These are phyloP conservation scores for Ceratocystis lukuohia DNA, from an alignment of 2,329 filamentous ascomycete genomes.

Conservation along the genomic window DNA sequence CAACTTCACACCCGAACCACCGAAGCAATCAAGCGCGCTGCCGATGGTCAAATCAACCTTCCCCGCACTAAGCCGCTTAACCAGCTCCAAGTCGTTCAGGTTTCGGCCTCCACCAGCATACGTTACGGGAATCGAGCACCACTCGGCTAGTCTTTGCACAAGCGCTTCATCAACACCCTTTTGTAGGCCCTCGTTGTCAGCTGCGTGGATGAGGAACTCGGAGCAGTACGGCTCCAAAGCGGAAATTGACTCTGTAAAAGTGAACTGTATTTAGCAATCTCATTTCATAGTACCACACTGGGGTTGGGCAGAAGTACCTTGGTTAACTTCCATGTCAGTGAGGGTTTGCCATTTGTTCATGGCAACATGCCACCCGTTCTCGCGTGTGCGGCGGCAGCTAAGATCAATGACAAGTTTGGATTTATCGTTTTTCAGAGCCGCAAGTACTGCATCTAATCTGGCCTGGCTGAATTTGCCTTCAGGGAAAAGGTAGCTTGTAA, in stretches of 20 bases:
- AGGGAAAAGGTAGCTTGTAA: conserved; percentile 91
- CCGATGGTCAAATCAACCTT: conserved; percentile 91
- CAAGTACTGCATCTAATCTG: conserved; percentile 60
- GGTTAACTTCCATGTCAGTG: conserved; percentile 85
- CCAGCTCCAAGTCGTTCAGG: conserved; percentile 67
- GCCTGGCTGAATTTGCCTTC: conserved; percentile 65
- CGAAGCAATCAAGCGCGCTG: conserved; percentile 91
- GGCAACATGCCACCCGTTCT: conserved; percentile 79
- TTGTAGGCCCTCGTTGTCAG: conserved; percentile 90
- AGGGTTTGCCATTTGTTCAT: conserved; percentile 99
- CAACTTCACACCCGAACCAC: conserved; percentile 72
- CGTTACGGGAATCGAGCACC: conserved; percentile 86
- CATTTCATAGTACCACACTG: not conserved
- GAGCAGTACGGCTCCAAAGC: conserved; percentile 81
- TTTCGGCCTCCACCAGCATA: conserved; percentile 89
- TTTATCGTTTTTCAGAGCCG: conserved; percentile 58
- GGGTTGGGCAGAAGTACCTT: conserved; percentile 42
- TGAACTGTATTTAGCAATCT: not conserved
- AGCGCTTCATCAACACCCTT: conserved; percentile 78
- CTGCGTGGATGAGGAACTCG: conserved; percentile 93
- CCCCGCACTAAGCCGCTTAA: conserved; percentile 63
- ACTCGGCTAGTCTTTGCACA: conserved; percentile 60
- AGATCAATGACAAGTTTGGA: conserved; percentile 84
- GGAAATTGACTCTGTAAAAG: conserved; percentile 56
- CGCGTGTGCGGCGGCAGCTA: conserved; percentile 65